Percentiles rank a stretch among this genome's conserved stretches.
Conservation (phyloP, 2,329 filamentous ascomycete genomes). For the Aspergillus cejpii region DNA sequence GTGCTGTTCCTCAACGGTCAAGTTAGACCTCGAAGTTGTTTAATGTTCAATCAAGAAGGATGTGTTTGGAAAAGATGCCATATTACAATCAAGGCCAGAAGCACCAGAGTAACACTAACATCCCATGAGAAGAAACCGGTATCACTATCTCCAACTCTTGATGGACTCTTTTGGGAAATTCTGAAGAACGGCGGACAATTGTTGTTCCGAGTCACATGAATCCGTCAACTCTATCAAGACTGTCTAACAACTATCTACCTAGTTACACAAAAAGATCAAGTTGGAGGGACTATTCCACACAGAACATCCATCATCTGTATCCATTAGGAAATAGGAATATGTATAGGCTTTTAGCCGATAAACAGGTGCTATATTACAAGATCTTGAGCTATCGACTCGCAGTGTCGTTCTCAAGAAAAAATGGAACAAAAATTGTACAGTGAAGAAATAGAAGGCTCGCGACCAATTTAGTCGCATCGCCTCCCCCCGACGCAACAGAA, state of each 20-base stretch:
- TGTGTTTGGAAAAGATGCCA: too few species aligned
- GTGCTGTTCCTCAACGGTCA: too few species aligned
- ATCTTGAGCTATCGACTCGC: constrained; percentile 19
- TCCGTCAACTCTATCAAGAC: not conserved
- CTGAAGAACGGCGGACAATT: constrained; percentile 22
- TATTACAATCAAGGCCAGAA: too few species aligned
- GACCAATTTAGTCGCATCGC: not conserved
- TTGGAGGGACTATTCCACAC: too few species aligned
- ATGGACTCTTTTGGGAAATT: constrained; percentile 25
- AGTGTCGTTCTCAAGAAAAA: constrained; percentile 18
- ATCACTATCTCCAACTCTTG: constrained; percentile 2
- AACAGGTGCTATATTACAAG: constrained; percentile 32
- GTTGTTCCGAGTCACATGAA: constrained; percentile 23
- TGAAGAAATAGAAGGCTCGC: not conserved
- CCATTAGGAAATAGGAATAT: constrained; percentile 20
- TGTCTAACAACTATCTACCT: too few species aligned
- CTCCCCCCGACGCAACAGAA: not conserved
- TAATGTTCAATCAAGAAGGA: too few species aligned
- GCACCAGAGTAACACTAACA: too few species aligned
- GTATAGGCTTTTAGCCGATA: constrained; percentile 10
- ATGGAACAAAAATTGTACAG: constrained; percentile 16
- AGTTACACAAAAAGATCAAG: too few species aligned
- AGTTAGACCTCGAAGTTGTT: too few species aligned
- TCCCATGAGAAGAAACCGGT: not conserved
- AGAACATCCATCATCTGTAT: constrained; percentile 6